Evolutionary conservation across 2,329 filamentous ascomycete species (phyloP).

Genomic region (Cercospora sp.): DNA sequence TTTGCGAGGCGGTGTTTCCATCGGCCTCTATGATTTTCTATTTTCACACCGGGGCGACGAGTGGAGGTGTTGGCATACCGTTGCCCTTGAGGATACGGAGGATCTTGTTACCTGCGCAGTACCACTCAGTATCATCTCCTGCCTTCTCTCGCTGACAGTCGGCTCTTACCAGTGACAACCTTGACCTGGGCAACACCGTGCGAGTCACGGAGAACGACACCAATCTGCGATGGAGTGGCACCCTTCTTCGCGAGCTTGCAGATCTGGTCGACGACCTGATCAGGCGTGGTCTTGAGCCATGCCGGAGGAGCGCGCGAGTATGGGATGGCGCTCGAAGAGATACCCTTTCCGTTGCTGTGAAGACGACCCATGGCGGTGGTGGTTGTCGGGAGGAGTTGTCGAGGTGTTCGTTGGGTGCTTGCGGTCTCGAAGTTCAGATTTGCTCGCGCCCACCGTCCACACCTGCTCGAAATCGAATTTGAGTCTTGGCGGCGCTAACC

Average conservation of each 20-base stretch:
- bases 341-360: slow-evolving; percentile 99
- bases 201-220: slow-evolving; percentile 96
- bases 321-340: slow-evolving; percentile 90
- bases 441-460: neutral
- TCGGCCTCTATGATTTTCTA: slow-evolving; percentile 16
- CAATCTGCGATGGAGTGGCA: slow-evolving; percentile 96
- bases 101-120: slow-evolving; percentile 87
- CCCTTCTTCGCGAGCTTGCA: slow-evolving; percentile 99
- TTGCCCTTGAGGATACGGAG: slow-evolving; percentile 96
- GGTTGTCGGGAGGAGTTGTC: slow-evolving; percentile 15
- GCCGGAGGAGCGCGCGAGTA: slow-evolving; percentile 91
- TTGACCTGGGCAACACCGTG: slow-evolving; percentile 98
- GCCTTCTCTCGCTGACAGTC: neutral
- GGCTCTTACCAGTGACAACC: slow-evolving; percentile 81
- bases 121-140: slow-evolving; percentile 18
- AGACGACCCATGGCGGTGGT: slow-evolving; percentile 82
- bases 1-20: slow-evolving; percentile 27
- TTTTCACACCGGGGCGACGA: slow-evolving; percentile 48
- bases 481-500: slow-evolving; percentile 5
- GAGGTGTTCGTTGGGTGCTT: slow-evolving; percentile 20
- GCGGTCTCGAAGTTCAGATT: neutral
- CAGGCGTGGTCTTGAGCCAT: slow-evolving; percentile 98
- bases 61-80: slow-evolving; percentile 64
- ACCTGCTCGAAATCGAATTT: slow-evolving; percentile 6
- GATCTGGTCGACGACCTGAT: slow-evolving; percentile 99